phyloP scores from a whole-genome alignment of 2,329 filamentous ascomycete species.

The Xylariaceae sp. region DNA sequence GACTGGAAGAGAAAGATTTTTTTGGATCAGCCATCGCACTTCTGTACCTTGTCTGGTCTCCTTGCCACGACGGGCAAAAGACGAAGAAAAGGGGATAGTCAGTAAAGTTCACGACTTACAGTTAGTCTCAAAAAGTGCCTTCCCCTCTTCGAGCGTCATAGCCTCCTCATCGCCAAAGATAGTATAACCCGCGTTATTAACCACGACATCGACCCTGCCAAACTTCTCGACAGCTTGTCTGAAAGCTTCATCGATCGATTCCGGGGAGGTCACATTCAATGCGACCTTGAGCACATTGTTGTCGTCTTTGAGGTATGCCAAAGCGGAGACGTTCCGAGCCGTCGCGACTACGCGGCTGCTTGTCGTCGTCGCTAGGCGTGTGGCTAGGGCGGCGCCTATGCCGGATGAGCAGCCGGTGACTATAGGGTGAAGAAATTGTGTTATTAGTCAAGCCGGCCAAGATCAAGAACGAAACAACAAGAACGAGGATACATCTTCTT shows the following conservation, averaged over 20 bases:
- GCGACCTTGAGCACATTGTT: conserved; percentile 40
- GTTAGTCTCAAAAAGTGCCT: conserved; percentile 38
- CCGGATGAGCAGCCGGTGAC: conserved; percentile 30
- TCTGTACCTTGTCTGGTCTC: too few species aligned
- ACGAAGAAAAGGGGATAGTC: background rate
- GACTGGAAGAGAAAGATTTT: conserved; percentile 21
- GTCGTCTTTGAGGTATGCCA: conserved; percentile 41
- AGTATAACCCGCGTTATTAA: conserved; percentile 32
- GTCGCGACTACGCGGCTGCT: conserved; percentile 28
- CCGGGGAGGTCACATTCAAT: conserved; percentile 43
- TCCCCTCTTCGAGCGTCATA: conserved; percentile 28
- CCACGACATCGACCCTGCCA: conserved; percentile 30
- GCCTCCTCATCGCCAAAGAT: conserved; percentile 30
- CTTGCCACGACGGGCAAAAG: too few species aligned
- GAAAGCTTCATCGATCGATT: conserved; percentile 36
- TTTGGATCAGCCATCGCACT: background rate
- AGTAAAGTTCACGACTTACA: conserved; percentile 15
- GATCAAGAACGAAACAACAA: background rate
- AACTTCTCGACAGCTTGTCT: conserved; percentile 30
- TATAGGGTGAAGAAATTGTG: too few species aligned
- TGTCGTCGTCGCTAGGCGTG: conserved; percentile 19
- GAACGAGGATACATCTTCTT: background rate
- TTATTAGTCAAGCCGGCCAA: background rate
- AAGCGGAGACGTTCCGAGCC: conserved; percentile 36
- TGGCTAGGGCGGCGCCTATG: conserved; percentile 25